Percentiles rank a stretch among this genome's conserved stretches.
Conservation (phyloP, 192 early-diverging fungal species). For the Spinellus fusiger region DNA sequence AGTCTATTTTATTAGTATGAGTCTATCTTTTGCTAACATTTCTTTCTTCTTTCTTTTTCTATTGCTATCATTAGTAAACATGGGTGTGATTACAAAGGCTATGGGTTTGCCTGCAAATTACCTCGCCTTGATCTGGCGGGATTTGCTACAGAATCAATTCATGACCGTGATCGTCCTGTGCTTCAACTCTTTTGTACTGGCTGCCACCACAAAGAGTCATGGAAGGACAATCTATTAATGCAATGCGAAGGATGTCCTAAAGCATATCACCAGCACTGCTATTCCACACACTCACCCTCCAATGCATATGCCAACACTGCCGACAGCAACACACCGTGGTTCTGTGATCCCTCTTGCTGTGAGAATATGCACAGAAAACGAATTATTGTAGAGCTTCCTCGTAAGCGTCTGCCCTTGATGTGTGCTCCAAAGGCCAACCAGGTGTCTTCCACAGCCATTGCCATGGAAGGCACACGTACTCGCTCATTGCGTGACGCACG, state of each 20-base stretch:
- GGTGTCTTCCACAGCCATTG: no score
- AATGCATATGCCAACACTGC: slow-evolving; percentile 38
- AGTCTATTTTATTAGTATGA: slow-evolving; percentile 9
- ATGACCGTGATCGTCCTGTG: slow-evolving; percentile 76
- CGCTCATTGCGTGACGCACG: slow-evolving; percentile 6
- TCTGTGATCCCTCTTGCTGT: slow-evolving; percentile 51
- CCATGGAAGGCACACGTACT: slow-evolving; percentile 6
- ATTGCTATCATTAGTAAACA: slow-evolving; percentile 56
- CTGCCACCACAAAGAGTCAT: slow-evolving; percentile 68
- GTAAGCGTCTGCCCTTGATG: slow-evolving; percentile 58
- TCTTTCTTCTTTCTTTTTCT: slow-evolving; percentile 4
- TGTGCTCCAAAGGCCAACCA: slow-evolving; percentile 43
- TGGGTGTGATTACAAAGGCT: slow-evolving; percentile 93
- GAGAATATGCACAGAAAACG: slow-evolving; percentile 48
- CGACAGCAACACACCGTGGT: slow-evolving; percentile 55
- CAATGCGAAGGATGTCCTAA: slow-evolving; percentile 83
- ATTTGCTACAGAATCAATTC: slow-evolving; percentile 67
- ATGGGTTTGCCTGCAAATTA: slow-evolving; percentile 85
- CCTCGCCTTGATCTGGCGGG: slow-evolving; percentile 77
- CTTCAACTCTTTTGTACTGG: slow-evolving; percentile 78
- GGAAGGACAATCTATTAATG: slow-evolving; percentile 57
- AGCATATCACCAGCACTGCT: slow-evolving; percentile 74
- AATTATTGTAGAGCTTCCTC: slow-evolving; percentile 54
- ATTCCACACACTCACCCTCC: not conserved
- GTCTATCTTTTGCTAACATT: not conserved